Evolutionary conservation across 805 yeast genomes (phyloP), one percentile per base, ranked within the genome.

Genomic region (Hanseniaspora lachancei): DNA sequence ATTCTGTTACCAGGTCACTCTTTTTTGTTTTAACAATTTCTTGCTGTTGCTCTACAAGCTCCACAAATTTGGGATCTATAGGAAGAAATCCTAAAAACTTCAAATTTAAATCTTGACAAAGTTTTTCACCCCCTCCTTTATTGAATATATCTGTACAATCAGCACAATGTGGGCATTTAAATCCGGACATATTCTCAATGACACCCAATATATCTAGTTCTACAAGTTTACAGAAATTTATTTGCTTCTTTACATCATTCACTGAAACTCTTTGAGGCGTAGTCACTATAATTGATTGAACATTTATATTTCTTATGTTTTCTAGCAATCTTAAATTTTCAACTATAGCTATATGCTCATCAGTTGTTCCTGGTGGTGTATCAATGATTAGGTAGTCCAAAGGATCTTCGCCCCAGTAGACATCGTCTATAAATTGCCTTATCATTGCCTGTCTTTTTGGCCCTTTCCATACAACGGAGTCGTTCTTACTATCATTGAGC

Each of bases 301-400:
- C 81, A 20, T 51, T 46, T 20, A 50, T 50, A 9, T 49, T 34
- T 6, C 20, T 29, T 5, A 50, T 44, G 18, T 55, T 50, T 55
- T 55, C 58, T 34, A 55, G 16, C 60, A 73, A 69, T 57, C 84
- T 70, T 42, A 93, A 74, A 67, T 89, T 95, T 65, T 93, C 97
- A 5, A 97, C 97, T 40, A 95, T 84, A 4, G 96, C 89, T 40
- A 93, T 93, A 67, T 93, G 99, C 67, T 93, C 99, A 68, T 93
- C 99, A 0, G 96, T 85, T 0, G 99, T 93, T 0, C 99, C 99
- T 0, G 99, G 99, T 0, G 99, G 99, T 0, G 99, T 93, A 66
- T 93, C 99, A 6, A 93, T 89, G 35, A 93, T 70, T 56, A 91
- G 70, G 65, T 86, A 91, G 44, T 69, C 72, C 62, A 83, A 80